These are phyloP conservation scores for Globisporangium nunn DNA, from an alignment of 352 stramenopile species.

Conservation along the genomic window DNA sequence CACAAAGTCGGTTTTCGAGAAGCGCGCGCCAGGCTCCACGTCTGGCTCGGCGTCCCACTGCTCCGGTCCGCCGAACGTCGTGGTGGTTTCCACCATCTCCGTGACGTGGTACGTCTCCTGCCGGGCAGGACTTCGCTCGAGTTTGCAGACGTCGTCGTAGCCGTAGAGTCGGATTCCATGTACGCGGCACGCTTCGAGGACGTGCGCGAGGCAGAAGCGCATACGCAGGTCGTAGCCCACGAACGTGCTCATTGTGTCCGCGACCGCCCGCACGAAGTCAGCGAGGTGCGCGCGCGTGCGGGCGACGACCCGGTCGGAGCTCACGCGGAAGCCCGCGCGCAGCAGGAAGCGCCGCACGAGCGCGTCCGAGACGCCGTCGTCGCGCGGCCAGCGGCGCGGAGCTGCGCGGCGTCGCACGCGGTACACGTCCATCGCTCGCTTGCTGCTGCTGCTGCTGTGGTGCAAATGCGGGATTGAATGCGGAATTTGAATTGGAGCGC, in stretches of 20 bases:
- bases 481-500: slow-evolving; percentile 19
- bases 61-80: slow-evolving; percentile 16
- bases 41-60: slow-evolving; percentile 40
- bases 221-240: slow-evolving; percentile 36
- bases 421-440: slow-evolving; percentile 21
- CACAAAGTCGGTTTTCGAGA: slow-evolving; percentile 58
- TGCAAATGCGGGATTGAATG: not conserved
- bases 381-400: not conserved
- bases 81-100: slow-evolving; percentile 53
- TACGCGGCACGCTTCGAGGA: slow-evolving; percentile 52
- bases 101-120: slow-evolving; percentile 51
- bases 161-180: slow-evolving; percentile 72
- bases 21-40: slow-evolving; percentile 36
- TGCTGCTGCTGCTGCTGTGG: too few relatives aligned
- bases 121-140: slow-evolving; percentile 15
- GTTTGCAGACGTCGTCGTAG: slow-evolving; percentile 67
- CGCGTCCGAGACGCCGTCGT: slow-evolving; percentile 26
- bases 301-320: slow-evolving; percentile 25
- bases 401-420: slow-evolving; percentile 43
- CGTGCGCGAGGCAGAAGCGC: slow-evolving; percentile 51
- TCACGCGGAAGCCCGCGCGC: slow-evolving; percentile 55
- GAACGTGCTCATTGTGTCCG: slow-evolving; percentile 38
- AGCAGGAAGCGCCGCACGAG: slow-evolving; percentile 62
- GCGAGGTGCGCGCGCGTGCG: slow-evolving; percentile 36
- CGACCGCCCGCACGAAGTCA: slow-evolving; percentile 53